Evolutionary conservation across 2,329 filamentous ascomycete genomes (phyloP), one percentile per base, ranked within the genome.

Genomic region (Pseudocercospora fijiensis): DNA sequence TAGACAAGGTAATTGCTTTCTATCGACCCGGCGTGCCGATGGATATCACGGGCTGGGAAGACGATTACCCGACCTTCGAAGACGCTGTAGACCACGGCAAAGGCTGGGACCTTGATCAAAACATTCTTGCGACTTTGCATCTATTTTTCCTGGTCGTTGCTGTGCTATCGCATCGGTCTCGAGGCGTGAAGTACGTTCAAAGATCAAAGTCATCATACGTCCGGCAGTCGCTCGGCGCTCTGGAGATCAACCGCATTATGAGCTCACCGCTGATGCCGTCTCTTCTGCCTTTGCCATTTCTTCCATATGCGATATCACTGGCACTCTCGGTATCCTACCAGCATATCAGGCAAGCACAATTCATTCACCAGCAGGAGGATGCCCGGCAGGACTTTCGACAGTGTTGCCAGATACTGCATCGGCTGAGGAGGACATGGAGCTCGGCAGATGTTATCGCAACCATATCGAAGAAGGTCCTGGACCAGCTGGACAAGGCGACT

Each of bases 261-360:
- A 80, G 82, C 22, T 78, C 84, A 26, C 78, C 78, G 11, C 76
- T 78, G 28, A 76, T 79, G 5, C 74, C 78, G 30, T 70, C 77
- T 11, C 75, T 86, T 1, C 79, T 83, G 24, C 82, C 83, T 0
- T 73, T 86, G 3, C 84, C 84, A 1, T 77, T 86, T 4, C 78
- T 86, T 13, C 83, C 84, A 2, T 86, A 86, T 67, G 81, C 83
- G 3, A 77, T 86, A 18, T 80, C 83, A 0, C 76, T 86, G 5
- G 83, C 83, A 2, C 78, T 86, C 64, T 82, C 82, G 2, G 83
- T 86, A 1, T 82, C 83, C 2, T 86, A 86, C 68, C 82, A 84
- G 16, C 82, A 85, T 61, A 80, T 85, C 51, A 83, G 84, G 24
- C 81, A 81, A 57, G 81, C 81, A 62, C 81, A 78, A 57, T 74